Evolutionary conservation across 495 filamentous ascomycete species (phyloP).

Genomic region (Hyaloscypha variabilis): DNA sequence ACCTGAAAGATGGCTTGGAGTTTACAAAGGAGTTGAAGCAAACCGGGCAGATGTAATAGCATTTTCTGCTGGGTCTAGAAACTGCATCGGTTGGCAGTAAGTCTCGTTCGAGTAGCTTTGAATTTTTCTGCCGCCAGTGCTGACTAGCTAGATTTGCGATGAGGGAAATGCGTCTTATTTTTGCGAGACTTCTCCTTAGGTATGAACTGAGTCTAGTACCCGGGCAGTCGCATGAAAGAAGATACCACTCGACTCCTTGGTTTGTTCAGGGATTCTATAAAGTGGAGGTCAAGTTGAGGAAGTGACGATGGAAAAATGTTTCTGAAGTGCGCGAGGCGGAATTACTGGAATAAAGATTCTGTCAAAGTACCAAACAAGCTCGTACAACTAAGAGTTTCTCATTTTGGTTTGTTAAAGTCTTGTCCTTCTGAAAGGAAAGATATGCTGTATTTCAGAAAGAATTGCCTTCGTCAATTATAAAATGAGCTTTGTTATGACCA

Average conservation of each 20-base stretch:
- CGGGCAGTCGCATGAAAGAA: conserved; percentile 22
- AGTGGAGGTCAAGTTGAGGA: conserved; percentile 20
- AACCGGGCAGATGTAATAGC: conserved; percentile 41
- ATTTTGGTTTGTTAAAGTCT: no score
- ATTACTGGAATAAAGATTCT: no score
- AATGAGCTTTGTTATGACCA: no score
- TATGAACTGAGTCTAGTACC: conserved; percentile 21
- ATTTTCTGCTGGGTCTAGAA: conserved; percentile 49
- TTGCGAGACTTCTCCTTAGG: conserved; percentile 15
- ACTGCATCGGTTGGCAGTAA: conserved; percentile 51
- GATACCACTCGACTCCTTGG: conserved; percentile 25
- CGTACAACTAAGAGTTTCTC: no score
- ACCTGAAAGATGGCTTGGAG: conserved; percentile 45
- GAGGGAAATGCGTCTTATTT: conserved; percentile 23
- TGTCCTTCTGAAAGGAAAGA: no score
- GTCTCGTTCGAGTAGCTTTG: background rate
- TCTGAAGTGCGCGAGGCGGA: no score
- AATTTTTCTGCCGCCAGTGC: background rate
- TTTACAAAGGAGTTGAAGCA: conserved; percentile 35
- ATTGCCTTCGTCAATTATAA: no score
- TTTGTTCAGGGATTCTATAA: conserved; percentile 24
- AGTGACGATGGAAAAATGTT: no score
- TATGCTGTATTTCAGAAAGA: no score
- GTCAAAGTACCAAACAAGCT: no score
- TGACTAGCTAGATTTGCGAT: conserved; percentile 23